Percentiles rank a stretch among this genome's conserved stretches.
These are phyloP conservation scores for Agaricus sinodeliciosus DNA, from an alignment of 768 basidiomycete species.

Conservation along the genomic window DNA sequence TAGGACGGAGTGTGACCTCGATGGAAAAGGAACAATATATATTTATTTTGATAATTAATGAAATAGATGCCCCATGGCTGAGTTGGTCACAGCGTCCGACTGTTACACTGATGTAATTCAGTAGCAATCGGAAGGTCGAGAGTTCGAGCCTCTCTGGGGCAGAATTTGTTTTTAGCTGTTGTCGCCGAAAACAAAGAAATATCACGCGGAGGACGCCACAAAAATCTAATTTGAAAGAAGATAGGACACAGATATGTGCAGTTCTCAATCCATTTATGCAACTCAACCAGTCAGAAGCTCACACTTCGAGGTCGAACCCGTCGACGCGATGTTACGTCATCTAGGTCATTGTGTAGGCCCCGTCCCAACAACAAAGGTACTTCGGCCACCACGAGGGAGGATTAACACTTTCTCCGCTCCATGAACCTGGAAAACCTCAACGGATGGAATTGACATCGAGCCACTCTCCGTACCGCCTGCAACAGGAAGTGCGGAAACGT, in stretches of 20 bases:
- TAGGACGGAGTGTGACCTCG: too few relatives aligned
- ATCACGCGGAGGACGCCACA: neutral
- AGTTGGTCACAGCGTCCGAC: slow-evolving; percentile 78
- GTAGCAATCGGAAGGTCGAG: slow-evolving; percentile 53
- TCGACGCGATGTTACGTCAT: neutral
- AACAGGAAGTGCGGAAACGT: slow-evolving; percentile 53
- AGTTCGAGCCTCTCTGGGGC: slow-evolving; percentile 66
- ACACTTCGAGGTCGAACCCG: too few relatives aligned
- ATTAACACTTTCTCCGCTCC: slow-evolving; percentile 79
- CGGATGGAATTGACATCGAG: slow-evolving; percentile 51
- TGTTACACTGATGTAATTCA: slow-evolving; percentile 33
- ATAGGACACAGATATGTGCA: neutral
- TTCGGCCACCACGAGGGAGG: slow-evolving; percentile 75
- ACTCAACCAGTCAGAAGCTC: too few relatives aligned
- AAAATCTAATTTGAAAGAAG: neutral
- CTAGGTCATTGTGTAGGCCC: slow-evolving; percentile 24
- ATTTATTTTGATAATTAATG: too few relatives aligned
- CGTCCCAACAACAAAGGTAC: slow-evolving; percentile 78
- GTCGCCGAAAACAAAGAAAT: neutral
- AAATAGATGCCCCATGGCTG: slow-evolving; percentile 58
- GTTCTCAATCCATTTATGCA: too few relatives aligned
- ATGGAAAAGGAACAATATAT: neutral
- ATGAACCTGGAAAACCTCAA: slow-evolving; percentile 79
- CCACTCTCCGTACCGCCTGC: slow-evolving; percentile 49
- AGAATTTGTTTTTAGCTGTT: slow-evolving; percentile 16